Evolutionary conservation across 108 stramenopile genomes (phyloP), one percentile per base, ranked within the genome.

Genomic region (Cyclotella choctawhatcheeana): DNA sequence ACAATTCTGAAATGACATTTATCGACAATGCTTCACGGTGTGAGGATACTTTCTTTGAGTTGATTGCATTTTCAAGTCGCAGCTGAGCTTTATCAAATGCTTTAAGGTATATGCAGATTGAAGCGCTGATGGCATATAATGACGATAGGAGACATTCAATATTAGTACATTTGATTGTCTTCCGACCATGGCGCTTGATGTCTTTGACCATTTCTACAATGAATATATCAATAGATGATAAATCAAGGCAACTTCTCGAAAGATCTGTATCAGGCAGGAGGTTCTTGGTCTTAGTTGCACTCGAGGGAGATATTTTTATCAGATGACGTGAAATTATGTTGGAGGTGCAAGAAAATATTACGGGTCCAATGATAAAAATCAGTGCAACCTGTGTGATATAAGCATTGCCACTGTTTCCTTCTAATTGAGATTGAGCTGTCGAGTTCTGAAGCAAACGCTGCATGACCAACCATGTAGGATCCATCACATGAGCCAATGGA

Each of bases 181-280:
- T 51, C 26, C 54, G 30, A 20, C 51, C 37, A 31, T 18, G 53
- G 26, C 65, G 50, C 24, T 58, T 54, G 25, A 80, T 1, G 32
- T 63, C 79, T 64, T 80, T 80, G n/a, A 73, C 32, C 51, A 80
- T 62, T 29, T 59, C 79, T 2, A 73, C 31, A 21, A 73, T 56
- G 52, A 67, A 68, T 14, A 45, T 68, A 31, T 80, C 79, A 12
- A 73, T 51, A 30, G 45, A 61, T 24, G 71, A 58, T 53, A 80
- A 29, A 34, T 68, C 60, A 14, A 66, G 61, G 44, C 60, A 35
- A 27, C 44, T 44, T 45, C 79, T 58, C 32, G 67, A 18, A n/a
- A n/a, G n/a, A 51, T 80, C 79, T 27, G 67, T 21, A 16, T 33
- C 35, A 7, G 64, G 50, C 18, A 35, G 22, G n/a, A n/a, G n/a